Conservation (phyloP, 2,329 filamentous ascomycete species). For the Drechslera avenae region DNA sequence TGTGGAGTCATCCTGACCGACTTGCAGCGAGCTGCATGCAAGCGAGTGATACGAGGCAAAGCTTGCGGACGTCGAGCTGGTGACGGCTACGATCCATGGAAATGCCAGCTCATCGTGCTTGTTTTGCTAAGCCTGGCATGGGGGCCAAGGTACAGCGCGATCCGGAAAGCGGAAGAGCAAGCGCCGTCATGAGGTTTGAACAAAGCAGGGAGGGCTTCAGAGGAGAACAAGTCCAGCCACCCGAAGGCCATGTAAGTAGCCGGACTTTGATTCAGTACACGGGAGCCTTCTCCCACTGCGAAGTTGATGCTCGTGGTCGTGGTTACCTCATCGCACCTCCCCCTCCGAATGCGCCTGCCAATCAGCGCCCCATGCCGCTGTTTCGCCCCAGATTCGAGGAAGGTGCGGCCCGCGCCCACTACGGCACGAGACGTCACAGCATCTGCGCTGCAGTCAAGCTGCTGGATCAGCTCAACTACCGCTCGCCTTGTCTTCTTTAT, state of each 20-base stretch:
- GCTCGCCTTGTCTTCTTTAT: too few species aligned
- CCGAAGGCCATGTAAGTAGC: background rate
- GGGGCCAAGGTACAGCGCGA: slow-evolving; percentile 21
- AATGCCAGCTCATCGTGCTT: slow-evolving; percentile 19
- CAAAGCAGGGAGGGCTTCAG: slow-evolving; percentile 12
- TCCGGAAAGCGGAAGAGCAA: slow-evolving; percentile 9
- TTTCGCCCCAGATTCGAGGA: slow-evolving; percentile 4
- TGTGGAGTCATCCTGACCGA: slow-evolving; percentile 15
- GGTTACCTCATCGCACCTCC: slow-evolving; percentile 18
- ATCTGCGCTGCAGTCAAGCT: slow-evolving; percentile 1
- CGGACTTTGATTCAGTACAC: background rate
- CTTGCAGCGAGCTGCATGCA: slow-evolving; percentile 15
- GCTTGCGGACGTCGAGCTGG: slow-evolving; percentile 10
- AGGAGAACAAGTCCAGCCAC: background rate
- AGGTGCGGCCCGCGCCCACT: slow-evolving; percentile 16
- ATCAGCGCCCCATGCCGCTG: slow-evolving; percentile 12
- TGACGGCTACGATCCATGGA: slow-evolving; percentile 12
- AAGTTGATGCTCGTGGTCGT: slow-evolving; percentile 1
- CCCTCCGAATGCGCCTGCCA: slow-evolving; percentile 15
- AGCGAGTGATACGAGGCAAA: slow-evolving; percentile 13
- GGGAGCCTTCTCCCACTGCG: slow-evolving; percentile 2
- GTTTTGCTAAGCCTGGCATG: slow-evolving; percentile 21
- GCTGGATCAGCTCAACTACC: background rate
- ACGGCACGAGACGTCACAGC: slow-evolving; percentile 10
- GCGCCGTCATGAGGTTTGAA: slow-evolving; percentile 11